A percentile compares a stretch with the other conserved stretches of the same genome.
phyloP scores from a whole-genome alignment of 148 eudicot genomes.

The Selenicereus undatus region DNA sequence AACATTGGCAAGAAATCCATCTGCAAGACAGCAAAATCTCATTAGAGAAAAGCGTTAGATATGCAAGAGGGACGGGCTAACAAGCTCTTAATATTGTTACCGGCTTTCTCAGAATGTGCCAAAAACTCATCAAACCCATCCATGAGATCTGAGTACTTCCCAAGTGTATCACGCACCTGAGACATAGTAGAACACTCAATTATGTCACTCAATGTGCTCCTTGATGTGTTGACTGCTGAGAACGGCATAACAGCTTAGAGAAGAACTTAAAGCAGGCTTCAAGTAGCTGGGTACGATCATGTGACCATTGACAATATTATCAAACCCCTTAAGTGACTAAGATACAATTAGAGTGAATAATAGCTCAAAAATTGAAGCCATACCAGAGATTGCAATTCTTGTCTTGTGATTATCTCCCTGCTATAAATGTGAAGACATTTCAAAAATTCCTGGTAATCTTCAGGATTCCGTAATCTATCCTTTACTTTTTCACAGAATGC shows the following conservation, averaged over 20 bases:
- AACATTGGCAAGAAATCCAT: slow-evolving; percentile 90
- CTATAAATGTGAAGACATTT: slow-evolving; percentile 95
- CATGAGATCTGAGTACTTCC: slow-evolving; percentile 86
- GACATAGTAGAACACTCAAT: slow-evolving; percentile 22
- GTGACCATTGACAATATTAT: slow-evolving; percentile 2
- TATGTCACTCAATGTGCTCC: not conserved
- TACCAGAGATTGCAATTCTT: slow-evolving; percentile 81
- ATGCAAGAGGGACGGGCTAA: not conserved
- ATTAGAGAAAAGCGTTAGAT: slow-evolving; percentile 17
- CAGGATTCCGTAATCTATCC: slow-evolving; percentile 61
- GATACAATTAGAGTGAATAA: not conserved
- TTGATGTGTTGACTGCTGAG: not conserved
- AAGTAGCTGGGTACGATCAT: not conserved
- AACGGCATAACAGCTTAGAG: not conserved
- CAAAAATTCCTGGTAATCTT: slow-evolving; percentile 92
- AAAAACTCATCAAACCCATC: slow-evolving; percentile 87
- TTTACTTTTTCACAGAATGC: slow-evolving; percentile 90
- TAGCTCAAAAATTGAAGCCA: slow-evolving; percentile 16
- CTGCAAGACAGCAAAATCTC: slow-evolving; percentile 37
- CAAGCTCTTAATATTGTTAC: slow-evolving; percentile 31
- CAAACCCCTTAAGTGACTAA: not conserved
- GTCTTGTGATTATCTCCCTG: slow-evolving; percentile 83
- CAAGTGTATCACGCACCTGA: slow-evolving; percentile 83
- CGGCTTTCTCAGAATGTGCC: slow-evolving; percentile 75
- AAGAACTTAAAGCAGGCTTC: not conserved